A percentile compares a stretch with the other conserved stretches of the same genome.
Evolutionary conservation across 2,329 filamentous ascomycete genomes (phyloP).

Genomic region (Ascocoryne sarcoides): DNA sequence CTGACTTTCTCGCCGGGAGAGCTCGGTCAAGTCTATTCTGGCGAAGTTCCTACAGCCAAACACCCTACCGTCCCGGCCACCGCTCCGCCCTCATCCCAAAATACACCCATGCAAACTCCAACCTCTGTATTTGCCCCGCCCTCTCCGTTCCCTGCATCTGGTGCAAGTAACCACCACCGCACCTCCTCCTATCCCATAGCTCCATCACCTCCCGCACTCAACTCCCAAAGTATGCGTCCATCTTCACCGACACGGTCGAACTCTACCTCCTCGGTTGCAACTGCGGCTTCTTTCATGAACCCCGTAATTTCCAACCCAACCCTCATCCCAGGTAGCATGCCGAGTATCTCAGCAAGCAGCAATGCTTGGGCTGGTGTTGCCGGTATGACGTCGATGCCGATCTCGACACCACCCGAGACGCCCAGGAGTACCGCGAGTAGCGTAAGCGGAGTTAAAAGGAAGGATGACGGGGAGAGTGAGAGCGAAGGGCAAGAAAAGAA

Average conservation of each 20-base stretch:
- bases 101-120: constrained; percentile 63
- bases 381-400: constrained; percentile 51
- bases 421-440: constrained; percentile 55
- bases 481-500: constrained; percentile 51
- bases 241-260: constrained; percentile 78
- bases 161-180: constrained; percentile 39
- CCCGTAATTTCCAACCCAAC: constrained; percentile 66
- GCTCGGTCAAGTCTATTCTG: constrained; percentile 72
- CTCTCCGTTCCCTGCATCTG: constrained; percentile 39
- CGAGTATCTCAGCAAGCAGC: constrained; percentile 65
- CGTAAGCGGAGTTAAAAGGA: constrained; percentile 44
- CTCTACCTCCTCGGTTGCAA: constrained; percentile 71
- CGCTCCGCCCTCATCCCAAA: constrained; percentile 46
- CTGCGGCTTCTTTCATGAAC: constrained; percentile 43
- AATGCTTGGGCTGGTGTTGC: constrained; percentile 7
- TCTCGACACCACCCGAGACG: constrained; percentile 87
- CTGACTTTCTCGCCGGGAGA: constrained; percentile 78
- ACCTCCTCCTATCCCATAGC: constrained; percentile 46
- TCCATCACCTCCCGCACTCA: constrained; percentile 50
- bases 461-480: constrained; percentile 40
- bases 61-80: constrained; percentile 31
- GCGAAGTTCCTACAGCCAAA: constrained; percentile 45
- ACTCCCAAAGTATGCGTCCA: constrained; percentile 43
- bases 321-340: constrained; percentile 68
- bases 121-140: constrained; percentile 51